These are phyloP conservation scores for Diphasiastrum complanatum DNA, from an alignment of 83 land plant genomes.

Conservation along the genomic window DNA sequence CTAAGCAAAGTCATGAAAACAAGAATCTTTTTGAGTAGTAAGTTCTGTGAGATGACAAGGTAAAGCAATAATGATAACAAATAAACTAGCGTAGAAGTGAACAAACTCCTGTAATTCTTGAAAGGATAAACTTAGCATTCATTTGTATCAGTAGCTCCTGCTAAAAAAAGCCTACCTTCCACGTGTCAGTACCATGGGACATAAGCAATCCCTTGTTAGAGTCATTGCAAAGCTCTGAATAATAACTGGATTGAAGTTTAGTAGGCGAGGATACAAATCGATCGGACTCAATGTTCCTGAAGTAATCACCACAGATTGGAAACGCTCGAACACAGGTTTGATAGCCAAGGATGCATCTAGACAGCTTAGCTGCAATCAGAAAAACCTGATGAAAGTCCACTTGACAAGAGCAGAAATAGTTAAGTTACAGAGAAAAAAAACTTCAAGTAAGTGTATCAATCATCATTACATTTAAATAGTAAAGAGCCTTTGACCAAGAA, in stretches of 20 bases:
- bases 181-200: constrained; percentile 98
- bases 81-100: no score
- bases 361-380: constrained; percentile 70
- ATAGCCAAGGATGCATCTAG: constrained; percentile 99
- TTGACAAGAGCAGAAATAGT: not conserved
- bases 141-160: no score
- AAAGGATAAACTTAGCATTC: no score
- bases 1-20: no score
- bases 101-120: no score
- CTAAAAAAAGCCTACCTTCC: constrained; percentile 60
- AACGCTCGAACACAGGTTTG: constrained; percentile 95
- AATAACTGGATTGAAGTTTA: constrained; percentile 94
- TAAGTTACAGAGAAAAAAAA: no score
- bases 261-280: constrained; percentile 92
- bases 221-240: constrained; percentile 91
- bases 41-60: no score
- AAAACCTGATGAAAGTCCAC: not conserved
- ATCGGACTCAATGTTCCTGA: constrained; percentile 98
- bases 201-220: constrained; percentile 92
- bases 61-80: no score
- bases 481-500: no score
- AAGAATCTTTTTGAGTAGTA: no score
- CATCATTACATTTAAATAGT: no score
- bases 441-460: no score
- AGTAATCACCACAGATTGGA: constrained; percentile 92